Base-by-base conservation (phyloP, 345 rosid species). In the Odontarrhena argentea region DNA sequence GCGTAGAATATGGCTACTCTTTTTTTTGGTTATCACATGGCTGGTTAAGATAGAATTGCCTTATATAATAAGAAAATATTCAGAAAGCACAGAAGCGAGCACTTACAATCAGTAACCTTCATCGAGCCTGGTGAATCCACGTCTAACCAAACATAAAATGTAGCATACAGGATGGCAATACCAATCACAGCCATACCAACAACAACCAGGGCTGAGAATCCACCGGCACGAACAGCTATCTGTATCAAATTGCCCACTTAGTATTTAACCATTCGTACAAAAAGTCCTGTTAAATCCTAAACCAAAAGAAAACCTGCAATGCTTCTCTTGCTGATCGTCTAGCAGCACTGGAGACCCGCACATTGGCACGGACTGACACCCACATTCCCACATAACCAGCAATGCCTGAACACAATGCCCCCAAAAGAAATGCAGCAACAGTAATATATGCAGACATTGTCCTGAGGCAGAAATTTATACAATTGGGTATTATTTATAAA, bases 331-430 rank as follows among this genome's bases (percentile, higher is more conserved):
- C 96, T 62, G 99, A 94, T 67, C 99, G 86, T 74, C 96, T 88
- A 50, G 99, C 99, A 46, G 99, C 97, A 81, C 99, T 88, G 51
- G 99, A 82, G 60, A 94, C 97, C 69, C 99, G 86, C 67, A 94
- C 99, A 78, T 94, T 94, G 74, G 99, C 99, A 77, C 99, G 97
- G 49, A 94, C 99, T 12, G 99, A 94, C 51, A 94, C 99, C 99
- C 97, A 94, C 99, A 94, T 94, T 48, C 99, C 97, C 74, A 91
- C 87, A 77, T 91, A 94, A 59, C 99, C 99, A 1, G 97, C 96
- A 61, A 87, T 43, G 78, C 97, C 99, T 11, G 97, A 91, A 74
- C 99, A 94, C 43, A 94, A 47, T 26, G 99, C 97, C 24, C 99
- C 99, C 77, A 91, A 65, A 53, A 94, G 96, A 81, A 94, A 94